Base-by-base conservation (phyloP, 1,139 yeast genomes). In the Suhomyces chickasaworum region DNA sequence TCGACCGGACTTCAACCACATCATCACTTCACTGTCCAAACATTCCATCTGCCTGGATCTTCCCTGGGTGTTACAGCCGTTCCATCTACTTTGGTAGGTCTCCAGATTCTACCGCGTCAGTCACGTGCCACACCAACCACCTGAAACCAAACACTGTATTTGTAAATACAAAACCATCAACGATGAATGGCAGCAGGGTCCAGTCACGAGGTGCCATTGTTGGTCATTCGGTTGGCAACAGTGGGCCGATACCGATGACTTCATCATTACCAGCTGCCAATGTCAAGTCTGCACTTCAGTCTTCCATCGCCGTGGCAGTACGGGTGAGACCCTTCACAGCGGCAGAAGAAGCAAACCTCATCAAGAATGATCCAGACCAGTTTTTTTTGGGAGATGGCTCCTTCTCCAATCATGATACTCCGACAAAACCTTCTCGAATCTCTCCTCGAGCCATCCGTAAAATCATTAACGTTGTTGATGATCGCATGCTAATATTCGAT, bases 401-500 rank as follows among this genome's bases (percentile, higher is more conserved):
- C 17, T 66, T 80, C 51, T 42, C 56, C 52, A 39, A 59, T 44
- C 53, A 51, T 17, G 45, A 40, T 43, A 41, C 46, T 8, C 49
- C 45, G 3, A 16, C 50, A 30, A 30, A 41, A 30, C 31, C 27
- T 3, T 22, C 48, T 9, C 29, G 40, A 9, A 18, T 31, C n/a
- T 60, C 66, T 10, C 84, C 84, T 2, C 65, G 65, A 29, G 88
- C 89, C 0, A 72, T 89, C 22, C 74, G 95, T 41, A 86, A 84
- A 55, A 80, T 90, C 32, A 77, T 91, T 20, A 83, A 87, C 47
- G 95, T 89, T 22, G 93, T 89, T 3, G 97, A 90, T 68, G 96
- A 89, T 56, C 74, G 83, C 53, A 89, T 90, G 95, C 73, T 91
- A 49, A 84, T 90, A 10, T 90, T 91, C 63, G 97, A 90, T 64